Percentiles rank a stretch among this genome's conserved stretches.
These are phyloP conservation scores for Sugiyamaella lignohabitans DNA, from an alignment of 805 yeast genomes.

Conservation along the genomic window DNA sequence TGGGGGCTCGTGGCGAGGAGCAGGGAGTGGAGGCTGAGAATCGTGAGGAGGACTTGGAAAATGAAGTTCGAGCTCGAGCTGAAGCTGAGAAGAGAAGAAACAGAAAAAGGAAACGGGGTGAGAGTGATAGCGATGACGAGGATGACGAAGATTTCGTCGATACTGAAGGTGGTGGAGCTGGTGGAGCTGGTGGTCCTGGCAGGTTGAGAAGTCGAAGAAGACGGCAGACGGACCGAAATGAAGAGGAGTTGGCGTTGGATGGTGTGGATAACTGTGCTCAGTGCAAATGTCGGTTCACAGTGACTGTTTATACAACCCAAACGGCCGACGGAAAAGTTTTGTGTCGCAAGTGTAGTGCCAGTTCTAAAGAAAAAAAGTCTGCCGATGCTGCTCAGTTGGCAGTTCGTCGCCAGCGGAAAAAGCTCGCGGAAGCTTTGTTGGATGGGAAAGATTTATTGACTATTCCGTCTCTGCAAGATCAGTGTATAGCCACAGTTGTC, in stretches of 20 bases:
- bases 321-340: slow-evolving; percentile 38
- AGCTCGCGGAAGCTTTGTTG: slow-evolving; percentile 75
- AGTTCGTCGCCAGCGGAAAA: slow-evolving; percentile 68
- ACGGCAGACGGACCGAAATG: slow-evolving; percentile 28
- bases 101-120: slow-evolving; percentile 31
- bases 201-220: slow-evolving; percentile 30
- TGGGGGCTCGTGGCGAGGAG: slow-evolving; percentile 27
- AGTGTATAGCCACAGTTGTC: slow-evolving; percentile 65
- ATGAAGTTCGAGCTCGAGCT: slow-evolving; percentile 19
- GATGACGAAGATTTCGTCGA: slow-evolving; percentile 35
- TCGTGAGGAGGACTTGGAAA: slow-evolving; percentile 22
- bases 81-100: slow-evolving; percentile 31
- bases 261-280: slow-evolving; percentile 56
- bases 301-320: slow-evolving; percentile 60
- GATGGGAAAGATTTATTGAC: slow-evolving; percentile 54
- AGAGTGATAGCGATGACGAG: slow-evolving; percentile 31
- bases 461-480: slow-evolving; percentile 67
- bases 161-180: slow-evolving; percentile 26
- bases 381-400: slow-evolving; percentile 48
- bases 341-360: slow-evolving; percentile 59
- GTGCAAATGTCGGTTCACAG: slow-evolving; percentile 52
- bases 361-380: slow-evolving; percentile 38
- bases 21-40: slow-evolving; percentile 27
- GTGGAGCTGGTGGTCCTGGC: slow-evolving; percentile 37
- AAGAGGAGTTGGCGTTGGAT: slow-evolving; percentile 30